Percentiles rank a stretch among this genome's conserved stretches.
Evolutionary conservation across 768 basidiomycete genomes (phyloP).

Genomic region (Leucosporidium scottii): DNA sequence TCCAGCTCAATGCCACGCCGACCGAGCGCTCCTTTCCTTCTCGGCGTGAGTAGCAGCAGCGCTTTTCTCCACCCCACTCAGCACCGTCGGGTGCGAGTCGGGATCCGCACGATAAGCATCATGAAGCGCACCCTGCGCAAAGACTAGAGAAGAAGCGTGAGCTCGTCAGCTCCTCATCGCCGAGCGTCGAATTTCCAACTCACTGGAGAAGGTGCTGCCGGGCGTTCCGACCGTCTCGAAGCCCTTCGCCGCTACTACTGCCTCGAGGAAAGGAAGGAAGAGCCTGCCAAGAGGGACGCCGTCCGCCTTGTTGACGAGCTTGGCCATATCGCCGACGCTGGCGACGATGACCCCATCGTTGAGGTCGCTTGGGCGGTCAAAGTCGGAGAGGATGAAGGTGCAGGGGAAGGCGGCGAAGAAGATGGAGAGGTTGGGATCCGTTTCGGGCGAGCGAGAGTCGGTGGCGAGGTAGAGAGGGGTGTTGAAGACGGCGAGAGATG

Average conservation of each 20-base stretch:
- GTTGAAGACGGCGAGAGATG: slow-evolving; percentile 47
- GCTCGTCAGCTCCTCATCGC: too few relatives aligned
- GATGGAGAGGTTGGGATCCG: slow-evolving; percentile 46
- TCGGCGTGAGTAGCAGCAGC: too few relatives aligned
- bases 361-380: slow-evolving; percentile 35
- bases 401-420: slow-evolving; percentile 59
- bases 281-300: slow-evolving; percentile 48
- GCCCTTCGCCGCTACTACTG: slow-evolving; percentile 53
- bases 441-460: slow-evolving; percentile 48
- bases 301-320: slow-evolving; percentile 49
- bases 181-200: neutral
- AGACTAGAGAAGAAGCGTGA: too few relatives aligned
- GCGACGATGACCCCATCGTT: slow-evolving; percentile 20
- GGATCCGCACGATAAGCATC: too few relatives aligned
- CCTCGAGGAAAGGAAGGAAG: slow-evolving; percentile 61
- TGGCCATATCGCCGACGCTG: slow-evolving; percentile 40
- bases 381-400: slow-evolving; percentile 54
- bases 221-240: slow-evolving; percentile 22
- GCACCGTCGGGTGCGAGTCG: too few relatives aligned
- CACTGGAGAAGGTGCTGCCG: neutral
- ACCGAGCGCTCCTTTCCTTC: too few relatives aligned
- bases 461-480: slow-evolving; percentile 61
- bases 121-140: too few relatives aligned
- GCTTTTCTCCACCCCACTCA: too few relatives aligned
- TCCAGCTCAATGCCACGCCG: too few relatives aligned